Percentiles rank a stretch among this genome's conserved stretches.
These are phyloP conservation scores for Phyllosticta citribraziliensis DNA, from an alignment of 2,329 filamentous ascomycete species.

Conservation along the genomic window DNA sequence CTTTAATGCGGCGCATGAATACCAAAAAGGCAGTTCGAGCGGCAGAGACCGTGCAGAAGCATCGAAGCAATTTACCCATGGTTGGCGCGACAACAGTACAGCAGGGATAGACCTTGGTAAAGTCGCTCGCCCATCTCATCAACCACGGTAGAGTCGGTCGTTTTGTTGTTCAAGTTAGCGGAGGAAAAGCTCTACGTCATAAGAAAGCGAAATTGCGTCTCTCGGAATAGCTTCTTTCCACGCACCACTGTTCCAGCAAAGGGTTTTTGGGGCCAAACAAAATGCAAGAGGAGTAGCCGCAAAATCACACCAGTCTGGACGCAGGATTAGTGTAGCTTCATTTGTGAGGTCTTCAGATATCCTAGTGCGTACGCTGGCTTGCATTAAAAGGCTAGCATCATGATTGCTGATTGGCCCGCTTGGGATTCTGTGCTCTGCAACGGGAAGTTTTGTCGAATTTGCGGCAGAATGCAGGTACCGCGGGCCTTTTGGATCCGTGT, in stretches of 20 bases:
- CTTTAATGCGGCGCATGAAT: not conserved
- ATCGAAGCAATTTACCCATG: not conserved
- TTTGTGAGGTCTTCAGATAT: not conserved
- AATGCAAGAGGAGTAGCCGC: no score
- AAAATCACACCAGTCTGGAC: not conserved
- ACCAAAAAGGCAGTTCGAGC: not conserved
- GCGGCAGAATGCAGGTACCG: no score
- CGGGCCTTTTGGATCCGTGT: no score
- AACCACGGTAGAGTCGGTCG: not conserved
- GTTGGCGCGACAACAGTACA: not conserved
- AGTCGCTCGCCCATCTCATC: not conserved
- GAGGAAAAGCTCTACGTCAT: not conserved
- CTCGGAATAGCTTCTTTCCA: no score
- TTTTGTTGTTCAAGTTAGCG: not conserved
- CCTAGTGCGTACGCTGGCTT: not conserved
- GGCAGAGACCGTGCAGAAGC: not conserved
- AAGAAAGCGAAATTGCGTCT: no score
- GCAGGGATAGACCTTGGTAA: not conserved
- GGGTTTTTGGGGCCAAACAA: no score
- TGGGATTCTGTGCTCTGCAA: not conserved
- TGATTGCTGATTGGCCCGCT: not conserved
- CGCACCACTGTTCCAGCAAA: no score
- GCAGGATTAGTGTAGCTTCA: not conserved
- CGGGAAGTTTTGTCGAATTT: not conserved
- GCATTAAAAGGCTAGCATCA: not conserved